phyloP scores from a whole-genome alignment of 202 grass and related monocot species.

The Bolboschoenoplectus hybrid region DNA sequence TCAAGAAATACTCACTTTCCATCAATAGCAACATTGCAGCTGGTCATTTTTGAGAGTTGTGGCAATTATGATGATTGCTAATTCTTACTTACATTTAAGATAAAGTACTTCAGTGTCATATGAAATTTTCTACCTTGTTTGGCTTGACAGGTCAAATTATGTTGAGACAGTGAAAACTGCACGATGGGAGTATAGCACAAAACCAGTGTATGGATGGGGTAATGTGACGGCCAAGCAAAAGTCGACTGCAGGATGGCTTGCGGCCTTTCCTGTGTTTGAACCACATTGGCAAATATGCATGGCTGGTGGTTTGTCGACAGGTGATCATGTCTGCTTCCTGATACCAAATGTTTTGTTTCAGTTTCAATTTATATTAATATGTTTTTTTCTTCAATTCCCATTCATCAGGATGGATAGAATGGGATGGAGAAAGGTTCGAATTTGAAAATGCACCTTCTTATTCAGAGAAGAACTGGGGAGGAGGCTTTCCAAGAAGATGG shows the following conservation, averaged over 20 bases:
- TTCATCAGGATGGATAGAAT: slow-evolving; percentile 91
- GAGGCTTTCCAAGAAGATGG: slow-evolving; percentile 92
- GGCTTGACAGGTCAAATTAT: slow-evolving; percentile 68
- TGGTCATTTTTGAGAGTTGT: neutral
- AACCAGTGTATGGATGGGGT: slow-evolving; percentile 91
- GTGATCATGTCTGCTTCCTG: slow-evolving; percentile 47
- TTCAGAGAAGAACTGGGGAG: slow-evolving; percentile 97
- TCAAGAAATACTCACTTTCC: neutral
- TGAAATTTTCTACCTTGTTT: slow-evolving; percentile 33
- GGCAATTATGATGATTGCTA: neutral
- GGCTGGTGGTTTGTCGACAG: slow-evolving; percentile 86
- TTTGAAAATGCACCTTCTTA: slow-evolving; percentile 97
- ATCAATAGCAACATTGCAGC: neutral
- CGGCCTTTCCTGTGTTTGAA: slow-evolving; percentile 93
- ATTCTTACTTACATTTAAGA: slow-evolving; percentile 18
- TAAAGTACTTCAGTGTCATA: neutral
- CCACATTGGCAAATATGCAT: slow-evolving; percentile 99
- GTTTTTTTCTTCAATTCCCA: neutral
- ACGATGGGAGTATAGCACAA: slow-evolving; percentile 87
- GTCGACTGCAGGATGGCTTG: slow-evolving; percentile 90
- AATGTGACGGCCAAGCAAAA: slow-evolving; percentile 68
- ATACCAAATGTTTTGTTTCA: slow-evolving; percentile 19
- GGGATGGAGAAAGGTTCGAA: slow-evolving; percentile 90
- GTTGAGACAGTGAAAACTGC: slow-evolving; percentile 91
- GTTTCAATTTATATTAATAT: slow-evolving; percentile 22